These are phyloP conservation scores for Pouteria campechiana DNA, from an alignment of 179 eudicot genomes.

Conservation along the genomic window DNA sequence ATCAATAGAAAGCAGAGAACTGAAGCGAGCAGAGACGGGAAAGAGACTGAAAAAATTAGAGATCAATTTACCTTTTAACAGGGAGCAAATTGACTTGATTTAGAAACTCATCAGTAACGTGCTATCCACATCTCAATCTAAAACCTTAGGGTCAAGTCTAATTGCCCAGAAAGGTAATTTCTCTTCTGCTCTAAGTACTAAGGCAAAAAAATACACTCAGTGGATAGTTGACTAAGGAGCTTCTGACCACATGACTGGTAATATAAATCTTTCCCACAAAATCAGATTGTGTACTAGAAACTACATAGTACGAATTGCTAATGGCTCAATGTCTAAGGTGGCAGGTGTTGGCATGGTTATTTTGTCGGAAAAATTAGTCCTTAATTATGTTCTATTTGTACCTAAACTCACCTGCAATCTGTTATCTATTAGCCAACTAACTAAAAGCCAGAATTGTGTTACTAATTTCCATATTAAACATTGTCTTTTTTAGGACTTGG, in stretches of 20 bases:
- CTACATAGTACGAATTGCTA: neutral
- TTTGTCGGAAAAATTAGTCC: too few species aligned
- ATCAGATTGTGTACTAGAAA: neutral
- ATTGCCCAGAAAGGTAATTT: neutral
- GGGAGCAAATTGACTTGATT: neutral
- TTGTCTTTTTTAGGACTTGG: too few species aligned
- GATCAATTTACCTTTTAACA: neutral
- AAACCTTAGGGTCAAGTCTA: neutral
- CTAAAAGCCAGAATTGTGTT: neutral
- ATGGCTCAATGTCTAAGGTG: neutral
- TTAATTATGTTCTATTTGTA: neutral
- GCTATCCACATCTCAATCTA: neutral
- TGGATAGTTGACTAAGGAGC: neutral
- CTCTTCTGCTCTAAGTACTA: neutral
- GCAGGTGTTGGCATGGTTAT: neutral
- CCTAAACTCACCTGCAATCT: neutral
- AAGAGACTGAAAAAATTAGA: too few species aligned
- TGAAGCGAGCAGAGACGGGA: too few species aligned
- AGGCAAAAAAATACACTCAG: neutral
- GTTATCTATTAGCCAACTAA: neutral
- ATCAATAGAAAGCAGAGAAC: too few species aligned
- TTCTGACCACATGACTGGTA: neutral
- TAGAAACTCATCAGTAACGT: neutral
- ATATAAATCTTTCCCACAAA: neutral
- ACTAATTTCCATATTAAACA: too few species aligned